Evolutionary conservation across 1,284 basidiomycete species (phyloP).

Genomic region (Coniferiporia weirii): DNA sequence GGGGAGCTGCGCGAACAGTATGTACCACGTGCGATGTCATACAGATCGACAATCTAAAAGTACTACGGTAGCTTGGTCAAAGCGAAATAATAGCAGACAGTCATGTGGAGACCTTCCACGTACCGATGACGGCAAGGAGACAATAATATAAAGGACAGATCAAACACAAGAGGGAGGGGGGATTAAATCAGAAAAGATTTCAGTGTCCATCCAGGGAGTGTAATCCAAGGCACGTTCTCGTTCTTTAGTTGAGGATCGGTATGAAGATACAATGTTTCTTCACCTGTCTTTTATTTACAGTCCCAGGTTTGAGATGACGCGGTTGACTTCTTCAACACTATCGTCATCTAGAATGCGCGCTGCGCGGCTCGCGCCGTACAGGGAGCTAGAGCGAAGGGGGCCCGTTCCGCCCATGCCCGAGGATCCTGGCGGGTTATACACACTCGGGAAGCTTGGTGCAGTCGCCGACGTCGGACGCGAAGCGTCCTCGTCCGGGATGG

Average conservation of each 20-base stretch:
- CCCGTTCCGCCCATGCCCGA: conserved; percentile 30
- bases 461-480: conserved; percentile 71
- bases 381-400: conserved; percentile 34
- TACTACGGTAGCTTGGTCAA: conserved; percentile 3
- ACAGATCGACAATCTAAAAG: conserved; percentile 4
- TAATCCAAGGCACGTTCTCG: conserved; percentile 6
- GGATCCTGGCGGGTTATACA: conserved; percentile 57
- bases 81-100: neutral
- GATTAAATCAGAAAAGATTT: neutral
- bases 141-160: neutral
- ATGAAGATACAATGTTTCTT: neutral
- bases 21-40: neutral
- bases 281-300: conserved; percentile 38
- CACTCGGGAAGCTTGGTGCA: conserved; percentile 76
- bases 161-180: neutral
- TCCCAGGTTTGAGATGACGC: conserved; percentile 74
- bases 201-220: conserved; percentile 7
- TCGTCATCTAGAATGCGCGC: conserved; percentile 54
- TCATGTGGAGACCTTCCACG: neutral
- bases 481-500: conserved; percentile 61
- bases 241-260: neutral
- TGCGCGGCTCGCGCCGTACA: conserved; percentile 40
- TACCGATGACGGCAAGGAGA: neutral
- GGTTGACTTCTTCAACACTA: conserved; percentile 64
- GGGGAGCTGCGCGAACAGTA: neutral